A percentile compares a stretch with the other conserved stretches of the same genome.
These are phyloP conservation scores for Fusarium tuaranense DNA, from an alignment of 2,329 filamentous ascomycete species.

Conservation along the genomic window DNA sequence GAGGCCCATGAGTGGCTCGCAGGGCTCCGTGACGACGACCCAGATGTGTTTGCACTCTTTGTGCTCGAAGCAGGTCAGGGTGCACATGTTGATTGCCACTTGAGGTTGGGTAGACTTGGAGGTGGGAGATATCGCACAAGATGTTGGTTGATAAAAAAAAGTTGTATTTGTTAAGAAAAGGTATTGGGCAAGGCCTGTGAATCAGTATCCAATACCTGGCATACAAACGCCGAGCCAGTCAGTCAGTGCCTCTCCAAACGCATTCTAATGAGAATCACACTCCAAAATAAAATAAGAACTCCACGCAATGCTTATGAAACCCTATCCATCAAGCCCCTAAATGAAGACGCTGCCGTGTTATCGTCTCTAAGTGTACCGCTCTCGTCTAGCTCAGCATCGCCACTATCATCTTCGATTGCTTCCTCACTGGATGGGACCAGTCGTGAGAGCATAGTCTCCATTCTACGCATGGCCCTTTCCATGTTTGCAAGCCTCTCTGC, in stretches of 20 bases:
- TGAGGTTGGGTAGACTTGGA: neutral
- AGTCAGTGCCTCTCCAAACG: constrained; percentile 2
- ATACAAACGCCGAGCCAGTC: constrained; percentile 4
- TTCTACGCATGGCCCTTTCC: constrained; percentile 61
- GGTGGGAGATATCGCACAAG: neutral
- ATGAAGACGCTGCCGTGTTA: constrained; percentile 47
- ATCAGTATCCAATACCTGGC: constrained; percentile 5
- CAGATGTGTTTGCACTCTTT: constrained; percentile 64
- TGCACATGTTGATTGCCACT: constrained; percentile 56
- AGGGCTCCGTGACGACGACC: constrained; percentile 60
- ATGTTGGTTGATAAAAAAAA: neutral
- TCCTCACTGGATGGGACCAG: constrained; percentile 49
- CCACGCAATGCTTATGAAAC: constrained; percentile 12
- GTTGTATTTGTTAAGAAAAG: neutral
- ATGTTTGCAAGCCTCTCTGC: constrained; percentile 59
- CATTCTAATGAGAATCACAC: neutral
- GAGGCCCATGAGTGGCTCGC: constrained; percentile 63
- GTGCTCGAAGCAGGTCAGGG: constrained; percentile 60
- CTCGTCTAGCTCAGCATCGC: constrained; percentile 44
- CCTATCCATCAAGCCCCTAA: constrained; percentile 31
- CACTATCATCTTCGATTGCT: constrained; percentile 41
- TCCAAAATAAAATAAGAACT: constrained; percentile 21
- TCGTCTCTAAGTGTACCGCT: constrained; percentile 46
- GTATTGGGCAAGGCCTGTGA: constrained; percentile 16
- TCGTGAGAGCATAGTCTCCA: constrained; percentile 60